Percentiles rank a stretch among this genome's conserved stretches.
Conservation (phyloP, 441 rosid species). For the Isatis lusitanica region DNA sequence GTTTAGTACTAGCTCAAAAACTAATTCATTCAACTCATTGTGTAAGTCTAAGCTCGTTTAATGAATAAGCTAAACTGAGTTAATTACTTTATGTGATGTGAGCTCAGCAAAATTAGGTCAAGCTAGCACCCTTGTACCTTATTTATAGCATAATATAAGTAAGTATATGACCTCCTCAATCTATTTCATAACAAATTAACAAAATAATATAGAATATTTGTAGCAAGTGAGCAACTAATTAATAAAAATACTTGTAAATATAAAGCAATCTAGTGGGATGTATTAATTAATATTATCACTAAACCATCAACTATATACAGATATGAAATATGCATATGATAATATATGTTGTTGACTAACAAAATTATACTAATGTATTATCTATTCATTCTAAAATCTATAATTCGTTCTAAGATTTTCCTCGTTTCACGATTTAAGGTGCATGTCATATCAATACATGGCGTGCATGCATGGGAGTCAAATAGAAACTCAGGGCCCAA, state of each 20-base stretch:
- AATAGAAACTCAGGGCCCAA: background rate
- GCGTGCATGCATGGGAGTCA: constrained; percentile 19
- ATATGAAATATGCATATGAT: background rate
- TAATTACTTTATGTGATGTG: background rate
- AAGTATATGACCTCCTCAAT: background rate
- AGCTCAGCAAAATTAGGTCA: background rate
- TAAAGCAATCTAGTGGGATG: background rate
- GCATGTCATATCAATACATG: constrained; percentile 21
- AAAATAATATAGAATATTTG: background rate
- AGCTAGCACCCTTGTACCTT: background rate
- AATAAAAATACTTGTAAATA: too few species aligned
- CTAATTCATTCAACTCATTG: background rate
- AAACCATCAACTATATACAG: background rate
- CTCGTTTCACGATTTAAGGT: background rate
- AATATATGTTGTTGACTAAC: background rate
- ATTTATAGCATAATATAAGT: background rate
- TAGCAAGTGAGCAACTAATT: background rate
- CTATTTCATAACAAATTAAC: background rate
- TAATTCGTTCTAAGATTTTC: background rate
- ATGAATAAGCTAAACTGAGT: background rate
- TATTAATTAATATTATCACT: too few species aligned
- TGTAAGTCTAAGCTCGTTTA: background rate
- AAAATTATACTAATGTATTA: background rate
- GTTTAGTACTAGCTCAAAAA: background rate
- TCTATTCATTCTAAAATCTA: background rate